These are phyloP conservation scores for Penicillium occitanis DNA, from an alignment of 2,329 filamentous ascomycete genomes.

Conservation along the genomic window DNA sequence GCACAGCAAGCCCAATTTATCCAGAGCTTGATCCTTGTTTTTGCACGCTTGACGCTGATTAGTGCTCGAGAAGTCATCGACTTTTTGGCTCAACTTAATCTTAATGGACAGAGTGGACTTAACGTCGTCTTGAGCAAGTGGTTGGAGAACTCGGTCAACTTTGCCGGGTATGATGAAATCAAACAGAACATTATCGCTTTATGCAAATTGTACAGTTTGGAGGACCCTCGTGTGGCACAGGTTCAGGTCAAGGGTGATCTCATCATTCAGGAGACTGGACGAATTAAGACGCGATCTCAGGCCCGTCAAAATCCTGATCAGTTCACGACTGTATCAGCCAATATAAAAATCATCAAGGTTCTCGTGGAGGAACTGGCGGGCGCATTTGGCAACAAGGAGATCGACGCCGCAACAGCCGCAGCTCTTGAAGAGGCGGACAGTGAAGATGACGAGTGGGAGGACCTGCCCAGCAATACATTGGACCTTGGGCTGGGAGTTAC, in stretches of 20 bases:
- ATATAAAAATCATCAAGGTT: conserved; percentile 94
- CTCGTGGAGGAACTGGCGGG: conserved; percentile 88
- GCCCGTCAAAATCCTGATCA: conserved; percentile 85
- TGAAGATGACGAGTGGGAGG: conserved; percentile 83
- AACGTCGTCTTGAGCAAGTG: conserved; percentile 90
- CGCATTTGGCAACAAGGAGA: conserved; percentile 61
- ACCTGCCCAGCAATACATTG: conserved; percentile 71
- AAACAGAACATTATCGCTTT: conserved; percentile 94
- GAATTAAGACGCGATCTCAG: conserved; percentile 92
- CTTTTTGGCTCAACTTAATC: conserved; percentile 81
- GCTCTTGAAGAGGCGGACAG: conserved; percentile 62
- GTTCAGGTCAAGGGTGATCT: conserved; percentile 90
- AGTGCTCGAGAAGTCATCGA: conserved; percentile 87
- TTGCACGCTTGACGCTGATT: conserved; percentile 82
- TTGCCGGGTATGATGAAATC: conserved; percentile 97
- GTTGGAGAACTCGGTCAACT: conserved; percentile 95
- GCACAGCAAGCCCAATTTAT: conserved; percentile 88
- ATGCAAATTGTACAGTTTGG: conserved; percentile 83
- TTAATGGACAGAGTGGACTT: conserved; percentile 73
- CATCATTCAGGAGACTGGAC: conserved; percentile 72
- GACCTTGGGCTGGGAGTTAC: conserved; percentile 71
- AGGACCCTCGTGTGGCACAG: conserved; percentile 74
- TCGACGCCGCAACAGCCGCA: conserved; percentile 55
- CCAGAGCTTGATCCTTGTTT: conserved; percentile 92
- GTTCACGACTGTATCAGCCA: conserved; percentile 82